Evolutionary conservation across 306 rosid genomes (phyloP), one percentile per base, ranked within the genome.

Genomic region (Glycine latifolia): DNA sequence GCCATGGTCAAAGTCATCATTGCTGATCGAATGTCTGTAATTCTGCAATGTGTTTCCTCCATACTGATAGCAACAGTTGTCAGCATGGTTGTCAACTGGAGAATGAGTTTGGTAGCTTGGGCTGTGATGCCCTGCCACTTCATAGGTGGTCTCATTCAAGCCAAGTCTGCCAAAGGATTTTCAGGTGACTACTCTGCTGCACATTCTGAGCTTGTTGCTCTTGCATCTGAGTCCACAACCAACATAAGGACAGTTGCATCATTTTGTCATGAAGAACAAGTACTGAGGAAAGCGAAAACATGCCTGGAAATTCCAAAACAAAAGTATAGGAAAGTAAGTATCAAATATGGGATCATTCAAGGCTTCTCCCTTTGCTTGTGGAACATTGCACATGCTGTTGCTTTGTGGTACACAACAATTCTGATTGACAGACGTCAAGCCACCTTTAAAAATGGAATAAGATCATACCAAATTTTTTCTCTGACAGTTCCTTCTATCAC

Each of bases 91-190:
- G 94, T 89, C 47, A 85, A 88, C 87, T 94, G 97, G 98, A 91
- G 98, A 91, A 92, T 94, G 98, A 85, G 78, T 26, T 84, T 94
- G 84, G 97, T 94, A 73, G 90, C 98, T 63, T 94, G 98, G 97
- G 97, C 97, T 31, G 98, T 94, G 44, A 94, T 92, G 97, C 98
- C 98, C 58, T 94, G 97, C 88, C 98, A 94, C 88, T 91, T 94
- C 89, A 94, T 94, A 79, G 98, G 97, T 26, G 97, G 98, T 73
- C 87, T 94, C 66, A 86, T 94, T 73, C 98, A 94, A 86, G 97
- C 94, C 74, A 94, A 89, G 85, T 91, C 97, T 62, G 97, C 94
- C 56, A 90, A 91, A 83, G 98, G 98, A 67, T 94, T 94, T 82
- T 87, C 94, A 49, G 94, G 94, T 17, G 93, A 94, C 86, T 80